A percentile compares a stretch with the other conserved stretches of the same genome.
Conservation (phyloP, 140 eudicot genomes). For the Anethum foeniculum region DNA sequence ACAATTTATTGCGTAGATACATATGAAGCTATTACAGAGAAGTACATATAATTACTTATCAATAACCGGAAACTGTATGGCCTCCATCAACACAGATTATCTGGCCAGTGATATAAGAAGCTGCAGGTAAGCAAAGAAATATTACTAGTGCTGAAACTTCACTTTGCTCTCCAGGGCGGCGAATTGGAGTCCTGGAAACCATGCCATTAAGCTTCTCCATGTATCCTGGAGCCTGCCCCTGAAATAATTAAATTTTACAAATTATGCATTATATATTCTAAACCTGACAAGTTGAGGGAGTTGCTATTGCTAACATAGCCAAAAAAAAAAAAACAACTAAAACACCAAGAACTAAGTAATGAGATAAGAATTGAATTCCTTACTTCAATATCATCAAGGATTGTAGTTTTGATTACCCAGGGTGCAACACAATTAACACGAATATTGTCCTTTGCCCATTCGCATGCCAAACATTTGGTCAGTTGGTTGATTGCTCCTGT, state of each 20-base stretch:
- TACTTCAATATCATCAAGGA: background rate
- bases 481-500: conserved; percentile 1
- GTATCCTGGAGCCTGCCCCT: too few relatives aligned
- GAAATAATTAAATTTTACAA: too few relatives aligned
- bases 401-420: background rate
- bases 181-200: background rate
- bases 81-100: background rate
- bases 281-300: background rate
- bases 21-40: too few relatives aligned
- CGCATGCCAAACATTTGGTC: background rate
- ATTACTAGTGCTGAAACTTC: background rate
- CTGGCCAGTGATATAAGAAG: background rate
- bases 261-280: too few relatives aligned
- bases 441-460: conserved; percentile 1
- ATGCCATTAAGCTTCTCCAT: background rate
- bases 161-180: background rate
- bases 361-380: background rate
- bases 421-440: background rate
- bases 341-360: background rate
- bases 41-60: background rate
- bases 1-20: background rate
- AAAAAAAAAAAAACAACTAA: background rate
- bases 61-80: background rate
- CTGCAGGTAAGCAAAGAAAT: background rate
- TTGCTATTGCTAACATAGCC: background rate